Evolutionary conservation across 441 rosid species (phyloP).

Genomic region (Sinapis alba): DNA sequence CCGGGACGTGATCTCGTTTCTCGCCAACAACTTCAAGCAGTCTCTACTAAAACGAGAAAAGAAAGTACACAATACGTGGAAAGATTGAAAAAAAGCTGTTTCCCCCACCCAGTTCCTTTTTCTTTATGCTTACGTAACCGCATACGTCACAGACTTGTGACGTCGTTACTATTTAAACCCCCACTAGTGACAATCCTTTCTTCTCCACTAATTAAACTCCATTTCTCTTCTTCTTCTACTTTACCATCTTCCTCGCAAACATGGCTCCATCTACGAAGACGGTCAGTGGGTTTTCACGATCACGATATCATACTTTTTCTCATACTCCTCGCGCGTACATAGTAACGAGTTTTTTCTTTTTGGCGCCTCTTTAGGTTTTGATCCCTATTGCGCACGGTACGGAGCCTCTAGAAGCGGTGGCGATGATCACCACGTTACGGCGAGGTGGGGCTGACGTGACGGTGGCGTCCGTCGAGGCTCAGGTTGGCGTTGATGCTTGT

Average conservation of each 20-base stretch:
- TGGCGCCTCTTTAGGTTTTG: constrained; percentile 92
- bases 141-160: constrained; percentile 22
- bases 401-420: constrained; percentile 93
- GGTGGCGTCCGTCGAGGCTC: constrained; percentile 73
- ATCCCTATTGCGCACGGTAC: constrained; percentile 90
- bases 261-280: constrained; percentile 63
- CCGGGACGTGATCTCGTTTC: constrained; percentile 27
- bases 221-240: background rate
- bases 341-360: background rate
- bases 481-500: constrained; percentile 66
- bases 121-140: constrained; percentile 19
- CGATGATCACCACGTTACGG: constrained; percentile 68
- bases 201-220: no score
- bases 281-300: constrained; percentile 34
- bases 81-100: background rate
- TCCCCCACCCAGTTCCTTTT: background rate
- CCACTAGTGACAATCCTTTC: no score
- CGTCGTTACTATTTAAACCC: no score
- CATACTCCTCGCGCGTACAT: no score
- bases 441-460: constrained; percentile 86
- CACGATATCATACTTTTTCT: background rate
- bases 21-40: constrained; percentile 22
- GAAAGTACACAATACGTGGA: background rate
- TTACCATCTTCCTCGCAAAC: constrained; percentile 15
- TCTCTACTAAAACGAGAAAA: constrained; percentile 12